Percentiles rank a stretch among this genome's conserved stretches.
Conservation (phyloP, 768 basidiomycete genomes). For the Stropharia rugosoannulata region DNA sequence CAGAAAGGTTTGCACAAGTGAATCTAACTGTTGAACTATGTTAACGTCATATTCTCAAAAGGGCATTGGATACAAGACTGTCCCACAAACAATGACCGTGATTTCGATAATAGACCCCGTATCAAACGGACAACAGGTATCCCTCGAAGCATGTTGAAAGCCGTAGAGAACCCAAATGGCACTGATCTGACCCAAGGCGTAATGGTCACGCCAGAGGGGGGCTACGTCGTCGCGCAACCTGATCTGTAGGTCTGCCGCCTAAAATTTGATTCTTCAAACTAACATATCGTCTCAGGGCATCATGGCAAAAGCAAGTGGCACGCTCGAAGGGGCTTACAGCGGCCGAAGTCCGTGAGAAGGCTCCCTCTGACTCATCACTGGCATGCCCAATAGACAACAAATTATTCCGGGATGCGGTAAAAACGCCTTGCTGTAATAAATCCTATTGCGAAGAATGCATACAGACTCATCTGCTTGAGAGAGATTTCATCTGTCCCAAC, state of each 20-base stretch:
- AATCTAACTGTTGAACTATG: background rate
- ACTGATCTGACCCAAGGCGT: conserved; percentile 79
- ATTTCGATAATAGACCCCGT: conserved; percentile 90
- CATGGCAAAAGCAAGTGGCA: conserved; percentile 92
- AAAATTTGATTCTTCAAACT: background rate
- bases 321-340: conserved; percentile 79
- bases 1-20: conserved; percentile 77
- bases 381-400: conserved; percentile 91
- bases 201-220: conserved; percentile 98
- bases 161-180: conserved; percentile 82
- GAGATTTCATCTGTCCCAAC: conserved; percentile 92
- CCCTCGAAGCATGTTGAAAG: conserved; percentile 94
- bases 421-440: conserved; percentile 92
- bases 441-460: conserved; percentile 97
- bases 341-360: conserved; percentile 85
- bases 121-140: conserved; percentile 99
- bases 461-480: conserved; percentile 89
- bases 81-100: conserved; percentile 94
- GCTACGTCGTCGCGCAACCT: conserved; percentile 95
- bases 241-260: conserved; percentile 69
- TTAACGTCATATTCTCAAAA: conserved; percentile 30
- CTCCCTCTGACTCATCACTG: conserved; percentile 76
- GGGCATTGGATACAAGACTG: conserved; percentile 99
- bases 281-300: conserved; percentile 52
- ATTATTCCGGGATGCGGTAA: conserved; percentile 91